phyloP scores from a whole-genome alignment of 1,284 basidiomycete species.

The Afroboletus lepidellus region DNA sequence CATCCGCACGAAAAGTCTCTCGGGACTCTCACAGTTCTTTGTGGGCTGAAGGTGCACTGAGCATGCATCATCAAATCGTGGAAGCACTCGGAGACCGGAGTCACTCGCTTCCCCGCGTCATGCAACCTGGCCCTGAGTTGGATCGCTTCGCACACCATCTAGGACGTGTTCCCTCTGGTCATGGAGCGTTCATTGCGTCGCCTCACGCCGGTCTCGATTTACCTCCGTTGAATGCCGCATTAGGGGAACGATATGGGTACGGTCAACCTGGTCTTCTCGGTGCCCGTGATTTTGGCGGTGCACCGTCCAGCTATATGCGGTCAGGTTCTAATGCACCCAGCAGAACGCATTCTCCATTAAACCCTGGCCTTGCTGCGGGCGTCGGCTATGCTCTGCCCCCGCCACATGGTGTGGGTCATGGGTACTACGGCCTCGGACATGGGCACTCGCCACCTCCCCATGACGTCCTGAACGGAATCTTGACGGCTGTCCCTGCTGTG shows the following conservation, averaged over 20 bases:
- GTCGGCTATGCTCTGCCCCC: slow-evolving; percentile 39
- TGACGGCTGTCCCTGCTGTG: slow-evolving; percentile 46
- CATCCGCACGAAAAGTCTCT: slow-evolving; percentile 37
- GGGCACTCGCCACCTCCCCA: slow-evolving; percentile 34
- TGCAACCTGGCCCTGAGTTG: slow-evolving; percentile 30
- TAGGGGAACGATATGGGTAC: slow-evolving; percentile 37
- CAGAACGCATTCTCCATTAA: slow-evolving; percentile 66
- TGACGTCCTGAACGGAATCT: slow-evolving; percentile 35
- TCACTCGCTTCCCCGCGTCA: slow-evolving; percentile 34
- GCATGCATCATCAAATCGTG: slow-evolving; percentile 35
- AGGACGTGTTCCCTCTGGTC: slow-evolving; percentile 36
- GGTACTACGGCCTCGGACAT: slow-evolving; percentile 34
- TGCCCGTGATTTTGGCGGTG: slow-evolving; percentile 31
- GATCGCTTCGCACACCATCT: slow-evolving; percentile 35
- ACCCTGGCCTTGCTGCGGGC: slow-evolving; percentile 37
- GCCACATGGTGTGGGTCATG: slow-evolving; percentile 38
- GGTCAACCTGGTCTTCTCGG: slow-evolving; percentile 35
- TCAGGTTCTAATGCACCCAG: slow-evolving; percentile 61
- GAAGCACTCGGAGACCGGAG: slow-evolving; percentile 36
- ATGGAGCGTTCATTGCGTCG: slow-evolving; percentile 33
- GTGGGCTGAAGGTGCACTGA: slow-evolving; percentile 36
- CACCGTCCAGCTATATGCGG: slow-evolving; percentile 53
- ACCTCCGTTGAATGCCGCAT: slow-evolving; percentile 53
- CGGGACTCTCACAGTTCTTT: slow-evolving; percentile 38
- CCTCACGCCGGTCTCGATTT: slow-evolving; percentile 55